Evolutionary conservation across 148 eudicot genomes (phyloP).

Genomic region (Persicaria tinctoria): DNA sequence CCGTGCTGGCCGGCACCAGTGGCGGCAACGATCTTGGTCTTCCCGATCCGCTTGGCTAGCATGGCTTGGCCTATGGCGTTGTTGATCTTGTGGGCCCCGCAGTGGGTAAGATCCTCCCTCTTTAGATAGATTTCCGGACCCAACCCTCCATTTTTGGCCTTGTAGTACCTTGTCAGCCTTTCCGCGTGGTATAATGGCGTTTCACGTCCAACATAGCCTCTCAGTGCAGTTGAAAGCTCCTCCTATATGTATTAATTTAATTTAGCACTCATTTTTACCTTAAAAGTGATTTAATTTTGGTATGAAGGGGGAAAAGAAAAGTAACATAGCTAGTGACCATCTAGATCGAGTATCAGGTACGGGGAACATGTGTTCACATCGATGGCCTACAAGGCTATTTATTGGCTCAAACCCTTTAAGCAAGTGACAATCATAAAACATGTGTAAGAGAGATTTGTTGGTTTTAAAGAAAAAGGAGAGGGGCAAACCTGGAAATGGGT

Average conservation of each 20-base stretch:
- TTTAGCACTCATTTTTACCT: no score
- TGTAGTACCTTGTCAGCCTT: slow-evolving; percentile 43
- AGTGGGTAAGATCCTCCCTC: slow-evolving; percentile 55
- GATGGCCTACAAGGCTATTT: no score
- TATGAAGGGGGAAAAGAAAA: no score
- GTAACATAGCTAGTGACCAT: no score
- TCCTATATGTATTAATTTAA: slow-evolving; percentile 14
- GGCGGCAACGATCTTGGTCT: slow-evolving; percentile 29
- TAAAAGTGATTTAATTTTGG: no score
- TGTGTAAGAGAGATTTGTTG: no score
- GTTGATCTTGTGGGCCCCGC: slow-evolving; percentile 62
- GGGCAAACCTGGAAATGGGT: slow-evolving; percentile 35
- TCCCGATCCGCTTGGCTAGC: slow-evolving; percentile 44
- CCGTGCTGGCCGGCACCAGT: slow-evolving; percentile 63
- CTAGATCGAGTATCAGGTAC: no score
- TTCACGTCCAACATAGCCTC: slow-evolving; percentile 51
- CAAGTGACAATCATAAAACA: no score
- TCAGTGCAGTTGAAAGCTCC: slow-evolving; percentile 31
- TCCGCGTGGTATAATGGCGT: slow-evolving; percentile 48
- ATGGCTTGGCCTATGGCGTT: slow-evolving; percentile 54
- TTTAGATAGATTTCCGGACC: slow-evolving; percentile 55
- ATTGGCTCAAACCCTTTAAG: no score
- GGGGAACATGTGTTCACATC: no score
- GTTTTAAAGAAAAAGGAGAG: neutral
- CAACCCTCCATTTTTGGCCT: slow-evolving; percentile 25